Base-by-base conservation (phyloP, 2,329 filamentous ascomycete genomes). In the Blastomyces gilchristii region DNA sequence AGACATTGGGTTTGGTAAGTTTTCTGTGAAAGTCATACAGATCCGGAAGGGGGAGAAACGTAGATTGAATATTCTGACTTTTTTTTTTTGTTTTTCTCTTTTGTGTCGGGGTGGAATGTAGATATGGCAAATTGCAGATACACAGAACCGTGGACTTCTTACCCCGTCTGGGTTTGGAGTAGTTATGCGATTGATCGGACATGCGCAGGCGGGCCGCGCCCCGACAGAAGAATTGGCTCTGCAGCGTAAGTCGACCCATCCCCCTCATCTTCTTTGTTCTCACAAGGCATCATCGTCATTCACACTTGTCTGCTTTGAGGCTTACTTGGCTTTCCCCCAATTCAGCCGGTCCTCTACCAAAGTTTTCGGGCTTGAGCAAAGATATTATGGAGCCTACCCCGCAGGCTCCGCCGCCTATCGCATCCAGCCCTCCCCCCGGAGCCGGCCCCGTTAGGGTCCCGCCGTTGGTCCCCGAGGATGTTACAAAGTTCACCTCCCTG, bases 41-140 rank as follows among this genome's bases (percentile, higher is more conserved):
- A 59, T 3, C 7, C 11, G 41, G 18, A 49, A 37, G 6, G 34
- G 31, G 34, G 34, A 37, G 34, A 37, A 37, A 37, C 34, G 34
- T 37, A 37, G 34, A 37, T 1, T 37, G 8, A 37, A 37, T 37
- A 9, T 37, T 9, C 34, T 5, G 34, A 37, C 34, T 37, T 37
- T 37, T 37, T 37, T 37, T 22, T 22, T 22, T 22, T 22, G n/a
- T 22, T 22, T 22, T 22, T 22, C n/a, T 22, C n/a, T 22, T 37
- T 37, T 37, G 34, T 37, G 34, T 37, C 34, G 34, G 31, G 28
- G 28, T 22, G 52, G 12, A n/a, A 31, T 67, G 64, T 76, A 96
- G 89, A 97, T 99, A 82, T 99, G 94, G 94, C 93, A 97, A 79
- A 94, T 99, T 75, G 93, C 94, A 69, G 94, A 99, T 79, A 91